These are phyloP conservation scores for Flueggea neowawraea DNA, from an alignment of 441 rosid species.

Conservation along the genomic window DNA sequence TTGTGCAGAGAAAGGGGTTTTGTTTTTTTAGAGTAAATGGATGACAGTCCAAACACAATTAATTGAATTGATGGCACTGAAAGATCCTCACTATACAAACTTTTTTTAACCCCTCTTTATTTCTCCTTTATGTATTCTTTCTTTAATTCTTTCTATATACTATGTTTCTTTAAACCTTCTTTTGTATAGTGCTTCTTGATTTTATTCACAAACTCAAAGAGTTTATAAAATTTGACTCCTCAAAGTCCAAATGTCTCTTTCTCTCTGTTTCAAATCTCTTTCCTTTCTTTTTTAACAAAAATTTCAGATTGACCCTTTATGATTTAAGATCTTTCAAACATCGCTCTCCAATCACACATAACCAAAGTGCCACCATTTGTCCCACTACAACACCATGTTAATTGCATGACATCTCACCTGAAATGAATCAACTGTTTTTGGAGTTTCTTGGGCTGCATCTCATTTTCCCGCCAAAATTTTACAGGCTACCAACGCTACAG, in stretches of 20 bases:
- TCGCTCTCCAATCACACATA: constrained; percentile 17
- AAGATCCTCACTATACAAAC: constrained; percentile 27
- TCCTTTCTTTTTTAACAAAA: too few species aligned
- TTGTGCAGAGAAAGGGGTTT: constrained; percentile 29
- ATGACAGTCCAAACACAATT: constrained; percentile 58
- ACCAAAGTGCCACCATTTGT: constrained; percentile 13
- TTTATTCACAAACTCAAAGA: constrained; percentile 32
- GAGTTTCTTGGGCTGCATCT: too few species aligned
- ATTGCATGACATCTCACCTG: too few species aligned
- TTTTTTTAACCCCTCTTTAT: neutral
- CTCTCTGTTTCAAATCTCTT: neutral
- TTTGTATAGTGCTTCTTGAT: constrained; percentile 2
- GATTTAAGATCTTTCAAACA: too few species aligned
- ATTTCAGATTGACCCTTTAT: neutral
- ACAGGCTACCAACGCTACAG: too few species aligned
- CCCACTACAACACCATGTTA: too few species aligned
- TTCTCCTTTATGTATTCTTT: neutral
- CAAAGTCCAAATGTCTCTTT: constrained; percentile 23
- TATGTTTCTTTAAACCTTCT: constrained; percentile 3
- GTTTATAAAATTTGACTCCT: constrained; percentile 35
- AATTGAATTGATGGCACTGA: constrained; percentile 44
- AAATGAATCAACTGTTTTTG: too few species aligned
- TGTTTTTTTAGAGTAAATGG: constrained; percentile 44
- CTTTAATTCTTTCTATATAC: neutral
- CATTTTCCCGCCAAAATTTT: too few species aligned